These are phyloP conservation scores for Blastocystis hominis DNA, from an alignment of 352 stramenopile species.

Conservation along the genomic window DNA sequence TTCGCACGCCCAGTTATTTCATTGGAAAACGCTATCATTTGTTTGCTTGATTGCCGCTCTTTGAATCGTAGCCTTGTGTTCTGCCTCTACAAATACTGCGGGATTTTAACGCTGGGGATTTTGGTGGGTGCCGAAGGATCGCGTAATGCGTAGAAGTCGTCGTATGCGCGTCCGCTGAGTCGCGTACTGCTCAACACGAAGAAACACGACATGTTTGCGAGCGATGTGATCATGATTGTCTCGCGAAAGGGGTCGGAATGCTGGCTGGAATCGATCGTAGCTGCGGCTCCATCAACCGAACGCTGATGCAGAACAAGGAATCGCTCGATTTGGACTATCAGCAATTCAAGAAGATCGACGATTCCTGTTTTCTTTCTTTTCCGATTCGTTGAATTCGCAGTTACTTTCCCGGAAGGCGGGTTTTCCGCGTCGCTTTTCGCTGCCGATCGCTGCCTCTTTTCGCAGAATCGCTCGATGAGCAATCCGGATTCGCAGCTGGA, in stretches of 20 bases:
- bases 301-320: background rate
- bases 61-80: slow-evolving; percentile 6
- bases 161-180: slow-evolving; percentile 21
- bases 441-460: background rate
- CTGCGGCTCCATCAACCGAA: background rate
- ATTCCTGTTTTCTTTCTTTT: background rate
- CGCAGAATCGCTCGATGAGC: background rate
- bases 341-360: background rate
- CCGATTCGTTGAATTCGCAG: background rate
- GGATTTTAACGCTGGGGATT: background rate
- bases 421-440: background rate
- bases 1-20: slow-evolving; percentile 24
- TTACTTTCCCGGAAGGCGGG: background rate
- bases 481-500: background rate
- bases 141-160: slow-evolving; percentile 6
- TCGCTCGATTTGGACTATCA: background rate
- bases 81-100: slow-evolving; percentile 22
- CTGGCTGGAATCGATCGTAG: background rate
- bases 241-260: background rate
- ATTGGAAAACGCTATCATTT: slow-evolving; percentile 43
- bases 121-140: background rate
- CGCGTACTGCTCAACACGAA: slow-evolving; percentile 21
- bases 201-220: background rate
- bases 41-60: background rate
- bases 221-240: background rate